Evolutionary conservation across 306 rosid species (phyloP).

Genomic region (Mimosa pudica): DNA sequence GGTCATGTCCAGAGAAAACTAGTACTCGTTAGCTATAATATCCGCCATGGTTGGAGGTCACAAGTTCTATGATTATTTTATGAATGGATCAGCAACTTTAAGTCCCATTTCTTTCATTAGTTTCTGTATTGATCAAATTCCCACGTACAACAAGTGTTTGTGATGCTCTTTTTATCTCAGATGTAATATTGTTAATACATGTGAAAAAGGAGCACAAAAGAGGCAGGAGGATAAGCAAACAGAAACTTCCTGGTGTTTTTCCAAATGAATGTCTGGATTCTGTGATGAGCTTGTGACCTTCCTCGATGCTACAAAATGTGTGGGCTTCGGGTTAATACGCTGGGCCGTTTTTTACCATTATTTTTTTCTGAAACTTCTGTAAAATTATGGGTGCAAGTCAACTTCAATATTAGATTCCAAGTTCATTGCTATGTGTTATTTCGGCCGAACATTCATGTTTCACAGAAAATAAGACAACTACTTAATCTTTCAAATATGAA

Average conservation of each 20-base stretch:
- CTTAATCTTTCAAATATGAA: too few species aligned
- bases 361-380: background rate
- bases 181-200: too few species aligned
- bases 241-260: background rate
- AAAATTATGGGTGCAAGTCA: too few species aligned
- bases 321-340: background rate
- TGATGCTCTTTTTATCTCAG: too few species aligned
- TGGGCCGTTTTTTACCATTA: background rate
- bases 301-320: background rate
- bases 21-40: conserved; percentile 1
- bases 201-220: background rate
- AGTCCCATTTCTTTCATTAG: background rate
- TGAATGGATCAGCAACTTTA: background rate
- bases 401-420: too few species aligned
- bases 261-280: too few species aligned
- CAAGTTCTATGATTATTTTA: background rate
- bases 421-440: too few species aligned
- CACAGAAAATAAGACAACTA: background rate
- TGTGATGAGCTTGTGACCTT: background rate
- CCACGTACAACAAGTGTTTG: background rate
- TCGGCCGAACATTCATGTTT: too few species aligned
- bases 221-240: background rate
- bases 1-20: conserved; percentile 12
- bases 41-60: background rate
- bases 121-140: background rate